Evolutionary conservation across 176 grass and related monocot genomes (phyloP), one percentile per base, ranked within the genome.

Genomic region (Carex littledalei): DNA sequence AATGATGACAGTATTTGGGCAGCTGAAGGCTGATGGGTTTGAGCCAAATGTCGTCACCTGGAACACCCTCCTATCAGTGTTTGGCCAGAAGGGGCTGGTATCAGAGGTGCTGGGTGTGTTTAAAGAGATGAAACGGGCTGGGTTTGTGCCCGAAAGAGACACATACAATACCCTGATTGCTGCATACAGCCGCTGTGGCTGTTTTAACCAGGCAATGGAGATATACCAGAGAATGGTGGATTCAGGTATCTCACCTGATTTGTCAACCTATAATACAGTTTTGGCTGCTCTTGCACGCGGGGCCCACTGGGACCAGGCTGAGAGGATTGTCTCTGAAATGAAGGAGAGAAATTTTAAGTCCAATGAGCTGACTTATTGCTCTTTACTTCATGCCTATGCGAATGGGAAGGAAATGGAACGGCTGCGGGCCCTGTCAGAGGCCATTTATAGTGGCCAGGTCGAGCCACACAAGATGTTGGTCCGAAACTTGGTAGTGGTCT

Each of bases 51-150:
- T 92, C 55, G 91, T 98, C 5, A 98, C 93, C 1, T 95, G 96
- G 96, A 98, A 98, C 85, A 95, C 91, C 0, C 88, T 98, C 8
- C 84, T 95, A 41, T 81, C 91, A 0, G 93, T 98, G 22, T 93
- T 98, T 81, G 95, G 95, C 26, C 95, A 98, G 84, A 94, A 98
- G 83, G 93, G 95, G 45, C 60, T 98, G 24, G 86, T 94, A 7
- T 73, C 90, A 1, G 96, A 95, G 84, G 91, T 98, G n/a, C 90
- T 88, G 22, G 85, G 88, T 47, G 88, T 98, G 31, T 95, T 98
- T 80, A 94, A 98, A 85, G 96, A 95, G 66, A 98, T 98, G 96
- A 95, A 95, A 77, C 92, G 87, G 39, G 85, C 96, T 43, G 96
- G 96, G 10, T 95, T 92, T 88, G 84, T 98, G 21, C 96, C 93